Evolutionary conservation across 106 monocot genomes (phyloP).

Genomic region (Dendrobium nobile): DNA sequence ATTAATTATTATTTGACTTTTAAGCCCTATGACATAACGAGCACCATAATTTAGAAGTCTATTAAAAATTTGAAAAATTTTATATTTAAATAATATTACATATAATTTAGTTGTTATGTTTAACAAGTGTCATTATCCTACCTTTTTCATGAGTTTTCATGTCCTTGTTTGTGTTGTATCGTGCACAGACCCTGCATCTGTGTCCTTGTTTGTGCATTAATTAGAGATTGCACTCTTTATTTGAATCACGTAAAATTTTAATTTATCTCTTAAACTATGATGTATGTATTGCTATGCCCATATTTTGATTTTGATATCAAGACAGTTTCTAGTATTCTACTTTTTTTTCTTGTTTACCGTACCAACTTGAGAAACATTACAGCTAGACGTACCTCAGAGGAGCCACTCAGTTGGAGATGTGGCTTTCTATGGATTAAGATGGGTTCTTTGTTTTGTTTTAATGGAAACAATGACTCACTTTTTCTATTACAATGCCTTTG

Average conservation of each 20-base stretch:
- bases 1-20: neutral
- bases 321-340: neutral
- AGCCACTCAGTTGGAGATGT: constrained; percentile 52
- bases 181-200: neutral
- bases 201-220: neutral
- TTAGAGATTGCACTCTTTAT: neutral
- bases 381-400: constrained; percentile 71
- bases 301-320: neutral
- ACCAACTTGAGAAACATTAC: constrained; percentile 21
- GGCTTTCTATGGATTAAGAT: constrained; percentile 66
- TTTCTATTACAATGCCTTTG: constrained; percentile 92
- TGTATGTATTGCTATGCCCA: neutral
- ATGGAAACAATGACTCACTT: constrained; percentile 90
- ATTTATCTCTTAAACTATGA: neutral
- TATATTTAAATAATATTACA: neutral
- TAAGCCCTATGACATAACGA: neutral
- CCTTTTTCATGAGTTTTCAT: neutral
- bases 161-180: neutral
- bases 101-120: neutral
- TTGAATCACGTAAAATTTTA: neutral
- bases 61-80: neutral
- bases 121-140: neutral
- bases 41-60: neutral
- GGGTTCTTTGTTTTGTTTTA: constrained; percentile 61
- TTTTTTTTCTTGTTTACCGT: neutral